Base-by-base conservation (phyloP, 2,329 filamentous ascomycete species). In the Trichophyton schoenleinii region DNA sequence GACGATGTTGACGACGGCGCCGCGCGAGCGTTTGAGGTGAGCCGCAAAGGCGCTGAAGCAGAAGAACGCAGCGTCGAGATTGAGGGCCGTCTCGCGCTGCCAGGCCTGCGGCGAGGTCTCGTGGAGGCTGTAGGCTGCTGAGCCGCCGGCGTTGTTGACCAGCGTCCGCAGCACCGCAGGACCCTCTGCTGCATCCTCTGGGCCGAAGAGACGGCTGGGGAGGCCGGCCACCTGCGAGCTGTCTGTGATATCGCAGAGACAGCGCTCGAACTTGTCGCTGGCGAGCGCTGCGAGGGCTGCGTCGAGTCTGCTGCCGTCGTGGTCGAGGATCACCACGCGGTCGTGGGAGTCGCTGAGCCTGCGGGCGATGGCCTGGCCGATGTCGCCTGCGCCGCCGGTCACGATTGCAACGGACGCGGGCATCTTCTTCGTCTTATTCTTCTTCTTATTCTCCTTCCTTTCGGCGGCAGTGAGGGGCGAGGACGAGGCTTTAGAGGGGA, bases 71-170 rank as follows among this genome's bases (percentile, higher is more conserved):
- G 66, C 65, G 15, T 66, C 63, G 28, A 67, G 61, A 53, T 68
- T 68, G n/a, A 68, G 58, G 9, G 64, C 22, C 4, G 60, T 64
- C 58, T 68, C 66, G n/a, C 58, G 41, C 48, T 62, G 62, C 65
- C 66, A 68, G n/a, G 58, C 7, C 13, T 64, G 58, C 7, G 64
- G 62, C 3, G 65, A 63, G 63, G 64, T 64, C 15, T 65, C 60
- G n/a, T 67, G 67, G 15, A 69, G 62, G n/a, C 68, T 67, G 22
- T 60, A 65, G 15, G 64, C 62, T 11, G 57, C 63, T 18, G 67
- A 67, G 2, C 64, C 68, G 15, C 69, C 69, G 13, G 69, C 68
- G 48, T 69, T 69, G 64, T 70, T 70, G 48, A 70, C 65, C 4
- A 70, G 64, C 22, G 68, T 69, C 52, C 64, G 57, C 13, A 68